phyloP scores from a whole-genome alignment of 768 basidiomycete genomes.

The Cystobasidium ongulense region DNA sequence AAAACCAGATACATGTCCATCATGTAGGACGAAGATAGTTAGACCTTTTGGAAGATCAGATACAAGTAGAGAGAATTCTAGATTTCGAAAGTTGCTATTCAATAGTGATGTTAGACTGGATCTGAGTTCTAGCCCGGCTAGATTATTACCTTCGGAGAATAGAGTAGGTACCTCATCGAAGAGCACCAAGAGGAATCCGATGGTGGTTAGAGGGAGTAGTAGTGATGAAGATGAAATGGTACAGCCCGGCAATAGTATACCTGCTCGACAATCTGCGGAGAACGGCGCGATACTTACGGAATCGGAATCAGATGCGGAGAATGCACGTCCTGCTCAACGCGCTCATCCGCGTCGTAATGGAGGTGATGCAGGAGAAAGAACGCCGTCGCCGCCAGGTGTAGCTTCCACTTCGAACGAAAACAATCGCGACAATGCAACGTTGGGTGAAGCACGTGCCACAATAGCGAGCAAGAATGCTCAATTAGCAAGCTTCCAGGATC shows the following conservation, averaged over 20 bases:
- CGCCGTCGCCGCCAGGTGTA: neutral
- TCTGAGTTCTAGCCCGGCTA: neutral
- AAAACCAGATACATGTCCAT: conserved; percentile 2
- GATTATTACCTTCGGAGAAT: neutral
- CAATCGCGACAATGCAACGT: neutral
- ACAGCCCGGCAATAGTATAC: neutral
- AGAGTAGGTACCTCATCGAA: neutral
- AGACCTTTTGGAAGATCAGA: neutral
- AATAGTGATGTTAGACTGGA: neutral
- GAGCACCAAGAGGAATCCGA: neutral
- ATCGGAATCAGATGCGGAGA: neutral
- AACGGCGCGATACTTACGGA: neutral
- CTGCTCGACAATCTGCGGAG: neutral
- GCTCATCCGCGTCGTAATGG: neutral
- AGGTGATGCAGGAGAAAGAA: neutral
- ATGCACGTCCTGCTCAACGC: neutral
- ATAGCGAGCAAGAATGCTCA: neutral
- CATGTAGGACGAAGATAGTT: neutral
- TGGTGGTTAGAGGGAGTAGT: neutral
- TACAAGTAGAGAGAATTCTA: conserved; percentile 10
- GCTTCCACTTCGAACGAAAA: neutral
- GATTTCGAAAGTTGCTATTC: conserved; percentile 14
- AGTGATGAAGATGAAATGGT: neutral
- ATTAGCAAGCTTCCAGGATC: neutral
- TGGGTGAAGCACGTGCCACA: conserved; percentile 7